These are phyloP conservation scores for Glarea lozoyensis DNA, from an alignment of 495 filamentous ascomycete species.

Conservation along the genomic window DNA sequence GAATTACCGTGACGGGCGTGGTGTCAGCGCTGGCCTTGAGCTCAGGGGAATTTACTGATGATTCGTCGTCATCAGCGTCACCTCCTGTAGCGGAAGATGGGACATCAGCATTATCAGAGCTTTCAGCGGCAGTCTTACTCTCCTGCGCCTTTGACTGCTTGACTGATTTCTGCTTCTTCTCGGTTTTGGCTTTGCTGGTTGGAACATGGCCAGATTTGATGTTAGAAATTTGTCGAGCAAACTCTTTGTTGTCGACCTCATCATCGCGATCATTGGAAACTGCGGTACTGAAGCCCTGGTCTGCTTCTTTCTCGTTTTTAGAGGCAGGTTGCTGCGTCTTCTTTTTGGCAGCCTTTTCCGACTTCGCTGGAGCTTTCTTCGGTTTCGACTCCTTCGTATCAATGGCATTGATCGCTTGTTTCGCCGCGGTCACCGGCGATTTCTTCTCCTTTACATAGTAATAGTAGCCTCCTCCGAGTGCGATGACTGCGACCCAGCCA, in stretches of 20 bases:
- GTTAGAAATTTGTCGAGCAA: constrained; percentile 59
- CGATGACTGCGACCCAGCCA: constrained; percentile 51
- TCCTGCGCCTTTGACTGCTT: constrained; percentile 45
- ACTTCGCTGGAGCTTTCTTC: constrained; percentile 11
- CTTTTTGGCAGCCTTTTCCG: constrained; percentile 25
- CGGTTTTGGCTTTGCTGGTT: constrained; percentile 43
- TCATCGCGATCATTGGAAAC: constrained; percentile 39
- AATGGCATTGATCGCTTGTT: constrained; percentile 1
- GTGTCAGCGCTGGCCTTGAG: constrained; percentile 37
- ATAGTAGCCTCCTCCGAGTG: constrained; percentile 30
- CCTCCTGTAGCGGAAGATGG: constrained; percentile 67
- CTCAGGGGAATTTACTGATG: constrained; percentile 52
- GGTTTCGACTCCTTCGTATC: constrained; percentile 10
- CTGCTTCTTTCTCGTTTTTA: not conserved
- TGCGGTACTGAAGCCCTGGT: not conserved
- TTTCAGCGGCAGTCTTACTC: constrained; percentile 19
- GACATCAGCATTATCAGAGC: constrained; percentile 33
- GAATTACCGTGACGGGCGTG: constrained; percentile 16
- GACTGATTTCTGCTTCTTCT: constrained; percentile 32
- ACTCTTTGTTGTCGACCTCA: constrained; percentile 59
- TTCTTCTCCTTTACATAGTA: constrained; percentile 17
- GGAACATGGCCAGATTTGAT: constrained; percentile 55
- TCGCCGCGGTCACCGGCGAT: constrained; percentile 3
- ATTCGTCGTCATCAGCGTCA: constrained; percentile 78
- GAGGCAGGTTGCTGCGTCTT: constrained; percentile 7